Evolutionary conservation across 495 filamentous ascomycete species (phyloP).

Genomic region (Talaromyces ruber): DNA sequence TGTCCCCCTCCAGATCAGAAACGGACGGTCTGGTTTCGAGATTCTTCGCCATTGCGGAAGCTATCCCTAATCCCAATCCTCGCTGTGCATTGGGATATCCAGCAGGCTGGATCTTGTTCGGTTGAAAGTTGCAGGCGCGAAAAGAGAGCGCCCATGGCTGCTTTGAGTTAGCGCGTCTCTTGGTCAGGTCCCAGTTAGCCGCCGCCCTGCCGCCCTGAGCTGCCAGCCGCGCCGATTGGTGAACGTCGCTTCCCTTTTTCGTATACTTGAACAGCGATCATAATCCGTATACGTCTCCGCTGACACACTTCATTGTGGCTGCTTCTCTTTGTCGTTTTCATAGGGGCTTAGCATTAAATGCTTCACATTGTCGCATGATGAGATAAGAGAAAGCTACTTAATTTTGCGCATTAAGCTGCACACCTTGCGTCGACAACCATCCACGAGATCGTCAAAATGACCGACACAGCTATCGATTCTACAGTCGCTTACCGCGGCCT

Average conservation of each 20-base stretch:
- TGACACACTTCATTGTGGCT: not conserved
- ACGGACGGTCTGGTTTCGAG: conserved; percentile 48
- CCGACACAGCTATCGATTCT: conserved; percentile 40
- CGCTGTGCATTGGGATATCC: conserved; percentile 1
- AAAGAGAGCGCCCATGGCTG: not conserved
- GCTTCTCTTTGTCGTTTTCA: not conserved
- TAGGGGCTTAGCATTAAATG: not conserved
- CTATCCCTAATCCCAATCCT: conserved; percentile 27
- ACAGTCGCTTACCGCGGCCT: conserved; percentile 47
- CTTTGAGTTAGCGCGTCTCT: conserved; percentile 4
- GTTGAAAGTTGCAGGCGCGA: not conserved
- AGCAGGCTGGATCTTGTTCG: not conserved
- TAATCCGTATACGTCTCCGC: not conserved
- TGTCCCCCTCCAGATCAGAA: conserved; percentile 68
- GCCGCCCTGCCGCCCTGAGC: not conserved
- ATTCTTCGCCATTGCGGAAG: conserved; percentile 35
- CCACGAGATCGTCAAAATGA: conserved; percentile 26
- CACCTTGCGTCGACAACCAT: not conserved
- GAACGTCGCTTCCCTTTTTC: not conserved
- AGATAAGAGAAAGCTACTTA: not conserved
- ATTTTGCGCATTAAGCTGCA: not conserved
- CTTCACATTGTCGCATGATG: not conserved
- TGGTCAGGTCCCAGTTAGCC: not conserved
- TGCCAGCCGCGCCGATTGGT: conserved; percentile 4
- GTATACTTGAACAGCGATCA: not conserved